Conservation (phyloP, 495 filamentous ascomycete genomes). For the Trichoderma gamsii region DNA sequence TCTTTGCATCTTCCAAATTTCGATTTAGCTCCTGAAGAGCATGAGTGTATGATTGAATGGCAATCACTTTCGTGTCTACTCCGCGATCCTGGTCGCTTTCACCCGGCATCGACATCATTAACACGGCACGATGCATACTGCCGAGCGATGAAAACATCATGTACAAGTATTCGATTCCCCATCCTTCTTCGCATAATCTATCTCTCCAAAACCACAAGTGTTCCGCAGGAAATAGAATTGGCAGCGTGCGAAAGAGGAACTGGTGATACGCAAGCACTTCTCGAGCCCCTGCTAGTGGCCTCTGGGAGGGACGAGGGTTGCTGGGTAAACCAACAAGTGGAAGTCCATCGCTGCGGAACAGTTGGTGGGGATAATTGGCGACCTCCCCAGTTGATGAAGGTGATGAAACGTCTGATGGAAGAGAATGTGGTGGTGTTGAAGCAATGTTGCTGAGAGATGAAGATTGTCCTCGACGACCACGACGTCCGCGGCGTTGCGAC, state of each 20-base stretch:
- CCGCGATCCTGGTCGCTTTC: constrained; percentile 13
- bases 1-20: constrained; percentile 6
- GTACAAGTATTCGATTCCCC: constrained; percentile 3
- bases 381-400: neutral
- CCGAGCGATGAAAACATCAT: neutral
- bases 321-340: constrained; percentile 11
- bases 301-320: constrained; percentile 11
- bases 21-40: neutral
- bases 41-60: neutral
- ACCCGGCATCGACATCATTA: constrained; percentile 9
- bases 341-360: constrained; percentile 5
- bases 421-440: neutral
- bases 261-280: constrained; percentile 13
- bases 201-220: constrained; percentile 14
- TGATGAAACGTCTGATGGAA: neutral
- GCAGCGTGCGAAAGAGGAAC: constrained; percentile 9
- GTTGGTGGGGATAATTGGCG: neutral
- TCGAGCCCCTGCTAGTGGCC: constrained; percentile 9
- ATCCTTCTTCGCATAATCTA: constrained; percentile 12
- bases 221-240: constrained; percentile 1
- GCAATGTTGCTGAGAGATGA: neutral
- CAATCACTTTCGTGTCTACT: constrained; percentile 14
- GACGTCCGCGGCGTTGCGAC: neutral
- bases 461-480: neutral
- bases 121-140: constrained; percentile 6